Evolutionary conservation across 768 basidiomycete species (phyloP).

Genomic region (Coprinellus aureogranulatus): DNA sequence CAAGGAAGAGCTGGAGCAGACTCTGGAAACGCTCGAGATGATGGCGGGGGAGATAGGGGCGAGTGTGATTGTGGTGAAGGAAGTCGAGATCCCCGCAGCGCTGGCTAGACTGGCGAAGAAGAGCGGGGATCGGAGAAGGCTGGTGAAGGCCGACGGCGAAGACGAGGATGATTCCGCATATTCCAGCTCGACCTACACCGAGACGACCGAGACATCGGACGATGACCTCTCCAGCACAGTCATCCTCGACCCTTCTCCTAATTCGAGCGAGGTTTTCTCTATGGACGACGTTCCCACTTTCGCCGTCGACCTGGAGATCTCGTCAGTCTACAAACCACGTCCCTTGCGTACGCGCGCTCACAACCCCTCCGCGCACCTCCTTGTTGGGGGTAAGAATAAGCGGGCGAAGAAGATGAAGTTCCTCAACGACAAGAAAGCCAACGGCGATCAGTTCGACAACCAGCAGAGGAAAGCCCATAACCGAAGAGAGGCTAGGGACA

Average conservation of each 20-base stretch:
- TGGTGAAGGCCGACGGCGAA: conserved; percentile 25
- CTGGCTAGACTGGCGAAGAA: conserved; percentile 41
- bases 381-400: conserved; percentile 33
- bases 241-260: conserved; percentile 21
- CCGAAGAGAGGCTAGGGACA: conserved; percentile 49
- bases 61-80: conserved; percentile 86
- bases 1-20: conserved; percentile 70
- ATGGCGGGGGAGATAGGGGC: conserved; percentile 96
- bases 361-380: conserved; percentile 27
- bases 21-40: conserved; percentile 81
- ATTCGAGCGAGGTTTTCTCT: conserved; percentile 36
- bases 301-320: conserved; percentile 62
- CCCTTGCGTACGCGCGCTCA: conserved; percentile 48
- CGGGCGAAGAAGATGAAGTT: conserved; percentile 17
- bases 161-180: conserved; percentile 28
- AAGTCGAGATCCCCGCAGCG: conserved; percentile 71
- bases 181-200: conserved; percentile 38
- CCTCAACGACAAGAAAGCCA: background rate
- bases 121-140: conserved; percentile 37
- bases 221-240: conserved; percentile 31
- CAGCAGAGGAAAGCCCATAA: conserved; percentile 30
- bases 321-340: conserved; percentile 71
- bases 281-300: conserved; percentile 48
- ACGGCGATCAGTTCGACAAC: background rate
- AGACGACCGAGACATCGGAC: conserved; percentile 29